Conservation (phyloP, 148 eudicot genomes). For the Simmondsia chinensis region DNA sequence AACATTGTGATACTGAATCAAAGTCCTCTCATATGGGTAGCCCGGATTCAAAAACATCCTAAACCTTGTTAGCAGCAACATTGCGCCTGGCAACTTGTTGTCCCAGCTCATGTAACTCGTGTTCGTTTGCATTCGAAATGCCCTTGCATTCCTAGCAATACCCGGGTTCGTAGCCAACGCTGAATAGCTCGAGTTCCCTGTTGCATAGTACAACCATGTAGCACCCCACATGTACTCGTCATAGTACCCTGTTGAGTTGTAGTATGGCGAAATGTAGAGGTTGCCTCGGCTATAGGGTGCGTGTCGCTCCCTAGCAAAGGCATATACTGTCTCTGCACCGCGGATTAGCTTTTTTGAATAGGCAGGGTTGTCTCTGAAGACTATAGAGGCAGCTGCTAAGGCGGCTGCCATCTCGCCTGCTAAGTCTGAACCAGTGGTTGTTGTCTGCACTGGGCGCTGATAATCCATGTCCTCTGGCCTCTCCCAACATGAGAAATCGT, state of each 20-base stretch:
- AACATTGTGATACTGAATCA: constrained; percentile 43
- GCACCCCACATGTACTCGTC: constrained; percentile 85
- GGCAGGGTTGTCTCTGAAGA: constrained; percentile 35
- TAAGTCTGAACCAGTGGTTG: constrained; percentile 42
- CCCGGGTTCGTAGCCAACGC: constrained; percentile 47
- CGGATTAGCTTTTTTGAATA: constrained; percentile 40
- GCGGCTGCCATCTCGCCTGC: constrained; percentile 82
- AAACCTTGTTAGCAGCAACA: constrained; percentile 56
- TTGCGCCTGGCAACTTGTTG: constrained; percentile 64
- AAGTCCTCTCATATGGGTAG: constrained; percentile 58
- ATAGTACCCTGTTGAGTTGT: constrained; percentile 57
- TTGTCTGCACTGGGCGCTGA: constrained; percentile 30
- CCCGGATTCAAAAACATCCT: constrained; percentile 72
- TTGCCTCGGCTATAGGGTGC: constrained; percentile 30
- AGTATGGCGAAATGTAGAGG: constrained; percentile 29
- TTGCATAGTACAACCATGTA: constrained; percentile 77
- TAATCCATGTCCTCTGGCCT: constrained; percentile 85
- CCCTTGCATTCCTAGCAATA: constrained; percentile 34
- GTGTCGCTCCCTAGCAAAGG: constrained; percentile 39
- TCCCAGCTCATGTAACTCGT: constrained; percentile 72
- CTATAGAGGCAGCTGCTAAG: constrained; percentile 69
- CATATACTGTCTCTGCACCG: constrained; percentile 49
- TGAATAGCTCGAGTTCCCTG: constrained; percentile 43
- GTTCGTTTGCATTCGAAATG: constrained; percentile 29
- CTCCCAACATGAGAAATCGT: constrained; percentile 65